These are phyloP conservation scores for Aspergillus viridinutans DNA, from an alignment of 2,329 filamentous ascomycete species.

Conservation along the genomic window DNA sequence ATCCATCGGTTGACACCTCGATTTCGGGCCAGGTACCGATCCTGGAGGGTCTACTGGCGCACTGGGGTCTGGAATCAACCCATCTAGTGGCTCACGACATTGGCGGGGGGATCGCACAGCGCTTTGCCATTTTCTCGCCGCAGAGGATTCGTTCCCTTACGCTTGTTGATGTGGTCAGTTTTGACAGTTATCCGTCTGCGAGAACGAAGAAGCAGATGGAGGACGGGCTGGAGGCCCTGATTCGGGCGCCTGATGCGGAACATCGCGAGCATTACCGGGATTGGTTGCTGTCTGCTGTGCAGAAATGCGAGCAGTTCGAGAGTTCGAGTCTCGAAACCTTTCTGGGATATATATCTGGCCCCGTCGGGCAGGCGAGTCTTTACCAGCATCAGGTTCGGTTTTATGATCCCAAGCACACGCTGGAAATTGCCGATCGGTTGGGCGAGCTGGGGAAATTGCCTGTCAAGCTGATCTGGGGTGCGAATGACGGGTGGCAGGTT, in stretches of 20 bases:
- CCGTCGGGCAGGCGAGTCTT: constrained; percentile 29
- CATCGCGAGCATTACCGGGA: constrained; percentile 24
- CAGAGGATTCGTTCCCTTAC: constrained; percentile 23
- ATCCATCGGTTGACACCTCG: constrained; percentile 27
- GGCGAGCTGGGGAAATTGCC: constrained; percentile 20
- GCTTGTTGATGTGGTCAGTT: constrained; percentile 29
- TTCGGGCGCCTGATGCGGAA: constrained; percentile 14
- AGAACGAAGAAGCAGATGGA: constrained; percentile 30
- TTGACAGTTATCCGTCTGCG: constrained; percentile 33
- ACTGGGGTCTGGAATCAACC: constrained; percentile 22
- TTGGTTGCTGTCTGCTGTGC: constrained; percentile 10
- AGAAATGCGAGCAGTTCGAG: constrained; percentile 10
- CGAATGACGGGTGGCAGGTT: constrained; percentile 29
- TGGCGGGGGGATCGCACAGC: constrained; percentile 29
- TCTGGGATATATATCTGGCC: constrained; percentile 29
- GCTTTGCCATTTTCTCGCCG: constrained; percentile 21
- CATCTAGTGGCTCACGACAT: constrained; percentile 32
- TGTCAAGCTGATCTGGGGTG: constrained; percentile 29
- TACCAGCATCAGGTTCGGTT: constrained; percentile 33
- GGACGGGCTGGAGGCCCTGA: constrained; percentile 24
- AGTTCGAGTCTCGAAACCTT: constrained; percentile 21
- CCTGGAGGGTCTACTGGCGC: constrained; percentile 21
- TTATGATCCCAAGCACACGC: constrained; percentile 32
- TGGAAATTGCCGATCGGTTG: constrained; percentile 25
- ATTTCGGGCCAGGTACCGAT: constrained; percentile 30